A percentile compares a stretch with the other conserved stretches of the same genome.
Evolutionary conservation across 768 basidiomycete species (phyloP).

Genomic region (Boletus patriciae): DNA sequence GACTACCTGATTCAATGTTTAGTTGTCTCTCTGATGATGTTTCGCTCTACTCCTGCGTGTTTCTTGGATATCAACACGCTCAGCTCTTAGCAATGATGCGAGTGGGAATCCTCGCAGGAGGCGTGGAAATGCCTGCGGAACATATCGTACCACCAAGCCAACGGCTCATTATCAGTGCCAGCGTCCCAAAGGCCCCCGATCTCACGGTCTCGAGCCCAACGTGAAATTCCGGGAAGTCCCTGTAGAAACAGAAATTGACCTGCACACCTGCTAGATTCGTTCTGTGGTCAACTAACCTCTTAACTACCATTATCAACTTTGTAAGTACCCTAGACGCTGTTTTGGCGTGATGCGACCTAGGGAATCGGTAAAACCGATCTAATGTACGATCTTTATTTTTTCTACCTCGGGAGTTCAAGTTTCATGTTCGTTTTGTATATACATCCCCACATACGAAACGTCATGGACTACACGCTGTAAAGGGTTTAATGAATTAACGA

Average conservation of each 20-base stretch:
- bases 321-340: slow-evolving; percentile 4
- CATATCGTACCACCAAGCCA: slow-evolving; percentile 48
- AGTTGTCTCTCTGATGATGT: slow-evolving; percentile 2
- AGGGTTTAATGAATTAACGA: neutral
- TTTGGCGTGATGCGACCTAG: neutral
- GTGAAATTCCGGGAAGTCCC: neutral
- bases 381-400: slow-evolving; percentile 1
- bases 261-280: slow-evolving; percentile 13
- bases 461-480: slow-evolving; percentile 1
- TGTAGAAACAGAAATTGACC: neutral
- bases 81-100: slow-evolving; percentile 75
- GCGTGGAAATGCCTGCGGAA: slow-evolving; percentile 51
- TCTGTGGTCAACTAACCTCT: slow-evolving; percentile 7
- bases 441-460: neutral
- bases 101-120: slow-evolving; percentile 66
- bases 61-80: neutral
- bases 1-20: neutral
- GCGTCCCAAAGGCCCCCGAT: slow-evolving; percentile 8
- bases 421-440: slow-evolving; percentile 9
- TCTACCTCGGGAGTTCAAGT: neutral
- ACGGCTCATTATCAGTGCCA: slow-evolving; percentile 34
- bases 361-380: neutral
- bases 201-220: neutral
- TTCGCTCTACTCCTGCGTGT: neutral
- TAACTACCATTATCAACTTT: slow-evolving; percentile 3